Evolutionary conservation across 2,329 filamentous ascomycete species (phyloP).

Genomic region (Talaromyces sp.): DNA sequence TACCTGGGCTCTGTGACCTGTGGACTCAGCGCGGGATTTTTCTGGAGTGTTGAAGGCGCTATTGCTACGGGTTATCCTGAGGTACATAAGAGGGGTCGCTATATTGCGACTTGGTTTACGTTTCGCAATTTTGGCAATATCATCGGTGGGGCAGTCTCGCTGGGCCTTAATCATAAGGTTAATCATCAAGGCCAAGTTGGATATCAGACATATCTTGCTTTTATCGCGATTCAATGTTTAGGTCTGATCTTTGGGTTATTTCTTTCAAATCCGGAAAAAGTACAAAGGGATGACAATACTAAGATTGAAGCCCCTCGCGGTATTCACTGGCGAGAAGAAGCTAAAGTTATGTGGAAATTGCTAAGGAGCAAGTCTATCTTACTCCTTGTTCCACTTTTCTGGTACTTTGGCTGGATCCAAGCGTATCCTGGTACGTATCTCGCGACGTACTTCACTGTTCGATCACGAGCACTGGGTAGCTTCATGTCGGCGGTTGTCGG

Average conservation of each 20-base stretch:
- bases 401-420: slow-evolving; percentile 37
- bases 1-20: slow-evolving; percentile 42
- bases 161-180: slow-evolving; percentile 50
- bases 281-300: slow-evolving; percentile 49
- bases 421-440: slow-evolving; percentile 48
- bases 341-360: slow-evolving; percentile 41
- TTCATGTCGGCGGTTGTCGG: slow-evolving; percentile 45
- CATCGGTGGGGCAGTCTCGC: slow-evolving; percentile 55
- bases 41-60: slow-evolving; percentile 47
- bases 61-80: slow-evolving; percentile 46
- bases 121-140: slow-evolving; percentile 49
- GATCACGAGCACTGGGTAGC: slow-evolving; percentile 42
- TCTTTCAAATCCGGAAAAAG: slow-evolving; percentile 50
- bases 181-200: slow-evolving; percentile 31
- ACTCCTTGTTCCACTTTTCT: slow-evolving; percentile 41
- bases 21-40: slow-evolving; percentile 45
- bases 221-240: slow-evolving; percentile 53
- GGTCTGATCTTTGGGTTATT: slow-evolving; percentile 48
- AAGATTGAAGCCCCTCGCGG: slow-evolving; percentile 27
- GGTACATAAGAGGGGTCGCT: slow-evolving; percentile 23
- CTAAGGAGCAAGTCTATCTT: slow-evolving; percentile 39
- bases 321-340: slow-evolving; percentile 24
- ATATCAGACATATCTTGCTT: slow-evolving; percentile 47
- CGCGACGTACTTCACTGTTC: slow-evolving; percentile 48
- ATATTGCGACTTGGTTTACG: slow-evolving; percentile 43